Evolutionary conservation across 495 filamentous ascomycete species (phyloP), one percentile per base, ranked within the genome.

Genomic region (Podospora anserina): DNA sequence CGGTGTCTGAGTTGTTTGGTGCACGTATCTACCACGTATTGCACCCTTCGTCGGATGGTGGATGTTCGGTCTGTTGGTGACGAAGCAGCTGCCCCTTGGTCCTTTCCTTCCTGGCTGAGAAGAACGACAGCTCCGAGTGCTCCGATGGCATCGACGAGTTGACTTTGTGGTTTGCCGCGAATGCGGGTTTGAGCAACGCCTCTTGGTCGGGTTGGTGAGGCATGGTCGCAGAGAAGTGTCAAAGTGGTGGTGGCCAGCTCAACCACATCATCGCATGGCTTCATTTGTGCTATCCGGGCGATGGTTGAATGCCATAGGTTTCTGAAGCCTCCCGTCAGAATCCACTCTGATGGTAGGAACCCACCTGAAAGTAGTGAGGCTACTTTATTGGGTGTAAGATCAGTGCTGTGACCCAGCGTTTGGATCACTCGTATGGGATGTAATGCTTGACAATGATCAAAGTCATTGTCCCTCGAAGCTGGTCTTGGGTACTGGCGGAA

Each of bases 291-390:
- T 20, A 85, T 60, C 4, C 44, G 28, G 39, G 76, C 71, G 19
- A 78, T 66, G 5, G 78, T 69, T 11, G 70, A 69, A 6, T 68
- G 70, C 82, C 81, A 86, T 28, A 82, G 16, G 0, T 62, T 61
- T 13, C 75, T 68, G 68, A 83, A 83, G 13, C 75, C 75, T 62
- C 67, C 75, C 2, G 78, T 82, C 16, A 82, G 73, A 20, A 86
- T 67, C 84, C 83, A 84, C 16, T 79, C 73, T 27, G 71, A 60
- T 0, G 83, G 80, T 32, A 86, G 70, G 19, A 68, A 61, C 2
- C 71, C 76, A 30, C 69, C 67, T 3, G 68, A 71, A 55, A 86
- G 61, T 19, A 86, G 60, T 1, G 63, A 60, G 0, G 76, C 71
- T 62, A 83, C 69, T 61, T 81, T 76, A 30, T 78, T 74, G 27